Evolutionary conservation across 163 green algal species (phyloP).

Genomic region (Scenedesmus sp.): DNA sequence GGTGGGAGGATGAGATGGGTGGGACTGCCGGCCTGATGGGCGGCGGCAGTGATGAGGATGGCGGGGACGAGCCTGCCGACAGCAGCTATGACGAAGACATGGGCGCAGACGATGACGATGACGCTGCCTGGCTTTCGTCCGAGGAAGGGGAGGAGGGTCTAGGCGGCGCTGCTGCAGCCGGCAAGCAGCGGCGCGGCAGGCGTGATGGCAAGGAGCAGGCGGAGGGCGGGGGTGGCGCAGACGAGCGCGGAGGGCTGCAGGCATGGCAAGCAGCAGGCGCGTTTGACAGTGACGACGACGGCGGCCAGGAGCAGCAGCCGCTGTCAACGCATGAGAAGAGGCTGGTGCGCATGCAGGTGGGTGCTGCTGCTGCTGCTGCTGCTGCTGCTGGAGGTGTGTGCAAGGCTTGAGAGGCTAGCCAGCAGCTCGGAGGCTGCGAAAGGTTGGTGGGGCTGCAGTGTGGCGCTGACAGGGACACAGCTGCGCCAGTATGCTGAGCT

Average conservation of each 20-base stretch:
- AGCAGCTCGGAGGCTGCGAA: no score
- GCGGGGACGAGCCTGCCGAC: not conserved
- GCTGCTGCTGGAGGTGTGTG: no score
- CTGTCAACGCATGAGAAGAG: conserved; percentile 78
- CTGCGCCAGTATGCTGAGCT: no score
- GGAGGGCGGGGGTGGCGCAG: not conserved
- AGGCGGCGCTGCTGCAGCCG: not conserved
- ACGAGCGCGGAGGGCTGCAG: conserved; percentile 5
- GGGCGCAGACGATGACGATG: conserved; percentile 1
- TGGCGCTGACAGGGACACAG: no score
- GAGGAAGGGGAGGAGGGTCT: conserved; percentile 21
- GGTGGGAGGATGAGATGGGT: conserved; percentile 33
- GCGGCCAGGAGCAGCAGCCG: conserved; percentile 54
- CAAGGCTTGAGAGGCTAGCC: no score
- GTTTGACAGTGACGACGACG: conserved; percentile 2
- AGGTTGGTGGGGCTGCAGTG: no score
- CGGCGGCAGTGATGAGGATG: not conserved
- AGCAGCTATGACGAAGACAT: not conserved
- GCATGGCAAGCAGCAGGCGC: conserved; percentile 1
- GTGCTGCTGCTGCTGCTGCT: not conserved
- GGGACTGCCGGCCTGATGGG: not conserved
- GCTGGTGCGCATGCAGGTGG: conserved; percentile 70
- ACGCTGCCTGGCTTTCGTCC: not conserved
- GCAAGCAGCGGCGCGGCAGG: not conserved
- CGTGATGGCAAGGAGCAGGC: not conserved